A percentile compares a stretch with the other conserved stretches of the same genome.
These are phyloP conservation scores for Camellia oleifera DNA, from an alignment of 179 eudicot genomes.

Conservation along the genomic window DNA sequence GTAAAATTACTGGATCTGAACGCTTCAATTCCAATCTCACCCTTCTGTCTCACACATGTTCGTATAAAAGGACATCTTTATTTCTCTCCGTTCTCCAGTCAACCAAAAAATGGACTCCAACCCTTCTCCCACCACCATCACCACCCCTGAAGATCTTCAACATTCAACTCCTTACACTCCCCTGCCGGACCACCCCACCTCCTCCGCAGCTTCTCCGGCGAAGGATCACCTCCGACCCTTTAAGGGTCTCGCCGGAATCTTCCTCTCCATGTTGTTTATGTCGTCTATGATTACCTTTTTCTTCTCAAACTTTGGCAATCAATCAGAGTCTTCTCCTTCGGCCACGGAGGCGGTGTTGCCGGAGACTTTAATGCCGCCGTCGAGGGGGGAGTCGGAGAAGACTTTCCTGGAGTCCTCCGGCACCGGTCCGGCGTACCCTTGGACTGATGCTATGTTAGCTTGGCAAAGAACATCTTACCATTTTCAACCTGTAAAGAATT, in stretches of 20 bases:
- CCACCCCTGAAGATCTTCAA: conserved; percentile 1
- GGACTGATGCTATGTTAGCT: conserved; percentile 53
- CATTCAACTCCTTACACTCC: conserved; percentile 19
- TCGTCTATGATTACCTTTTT: conserved; percentile 16
- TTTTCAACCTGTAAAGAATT: conserved; percentile 57
- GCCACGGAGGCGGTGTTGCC: background rate
- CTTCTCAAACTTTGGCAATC: background rate
- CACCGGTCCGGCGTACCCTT: conserved; percentile 22
- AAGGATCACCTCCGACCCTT: conserved; percentile 9
- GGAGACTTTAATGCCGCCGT: background rate
- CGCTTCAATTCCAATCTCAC: no score
- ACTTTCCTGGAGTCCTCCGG: conserved; percentile 23
- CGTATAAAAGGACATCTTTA: no score
- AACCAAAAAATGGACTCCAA: no score
- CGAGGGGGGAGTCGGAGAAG: conserved; percentile 60
- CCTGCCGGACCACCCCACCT: conserved; percentile 16
- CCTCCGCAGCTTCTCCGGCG: background rate
- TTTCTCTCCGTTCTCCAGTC: no score
- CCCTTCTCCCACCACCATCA: conserved; percentile 10
- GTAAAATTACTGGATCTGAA: no score
- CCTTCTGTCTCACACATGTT: no score
- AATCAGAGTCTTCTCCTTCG: background rate
- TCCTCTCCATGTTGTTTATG: conserved; percentile 15
- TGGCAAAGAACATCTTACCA: conserved; percentile 61
- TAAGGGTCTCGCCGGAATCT: conserved; percentile 21